Evolutionary conservation across 768 basidiomycete genomes (phyloP).

Genomic region (Infundibulicybe gibba): DNA sequence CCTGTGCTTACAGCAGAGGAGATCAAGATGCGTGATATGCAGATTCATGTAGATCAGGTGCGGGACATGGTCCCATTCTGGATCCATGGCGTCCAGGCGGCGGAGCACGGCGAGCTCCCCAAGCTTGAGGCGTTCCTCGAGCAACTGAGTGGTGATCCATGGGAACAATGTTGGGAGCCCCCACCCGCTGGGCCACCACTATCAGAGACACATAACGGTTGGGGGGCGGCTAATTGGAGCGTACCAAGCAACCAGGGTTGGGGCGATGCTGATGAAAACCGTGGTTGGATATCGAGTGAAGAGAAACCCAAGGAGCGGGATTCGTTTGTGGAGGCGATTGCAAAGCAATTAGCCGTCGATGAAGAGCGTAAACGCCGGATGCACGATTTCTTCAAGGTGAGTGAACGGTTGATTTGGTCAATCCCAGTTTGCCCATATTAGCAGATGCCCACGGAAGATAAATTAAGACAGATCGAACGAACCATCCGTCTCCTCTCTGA

Average conservation of each 20-base stretch:
- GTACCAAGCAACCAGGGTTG: background rate
- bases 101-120: slow-evolving; percentile 38
- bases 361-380: slow-evolving; percentile 38
- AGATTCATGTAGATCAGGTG: slow-evolving; percentile 39
- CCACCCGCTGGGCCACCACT: background rate
- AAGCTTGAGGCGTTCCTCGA: slow-evolving; percentile 44
- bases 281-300: background rate
- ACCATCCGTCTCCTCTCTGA: no score
- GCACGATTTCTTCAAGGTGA: slow-evolving; percentile 49
- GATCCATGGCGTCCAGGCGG: slow-evolving; percentile 44
- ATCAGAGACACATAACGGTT: slow-evolving; percentile 3
- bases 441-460: slow-evolving; percentile 9
- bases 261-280: background rate
- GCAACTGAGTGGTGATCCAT: slow-evolving; percentile 18
- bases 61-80: slow-evolving; percentile 52
- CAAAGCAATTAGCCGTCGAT: slow-evolving; percentile 31
- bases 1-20: slow-evolving; percentile 20
- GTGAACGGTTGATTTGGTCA: slow-evolving; percentile 9
- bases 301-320: background rate
- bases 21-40: slow-evolving; percentile 21
- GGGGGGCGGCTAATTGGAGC: slow-evolving; percentile 1
- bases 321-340: slow-evolving; percentile 44
- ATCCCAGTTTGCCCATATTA: background rate
- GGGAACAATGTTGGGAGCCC: slow-evolving; percentile 7
- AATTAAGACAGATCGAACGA: background rate